These are phyloP conservation scores for Candida saitoana DNA, from an alignment of 805 yeast genomes.

Conservation along the genomic window DNA sequence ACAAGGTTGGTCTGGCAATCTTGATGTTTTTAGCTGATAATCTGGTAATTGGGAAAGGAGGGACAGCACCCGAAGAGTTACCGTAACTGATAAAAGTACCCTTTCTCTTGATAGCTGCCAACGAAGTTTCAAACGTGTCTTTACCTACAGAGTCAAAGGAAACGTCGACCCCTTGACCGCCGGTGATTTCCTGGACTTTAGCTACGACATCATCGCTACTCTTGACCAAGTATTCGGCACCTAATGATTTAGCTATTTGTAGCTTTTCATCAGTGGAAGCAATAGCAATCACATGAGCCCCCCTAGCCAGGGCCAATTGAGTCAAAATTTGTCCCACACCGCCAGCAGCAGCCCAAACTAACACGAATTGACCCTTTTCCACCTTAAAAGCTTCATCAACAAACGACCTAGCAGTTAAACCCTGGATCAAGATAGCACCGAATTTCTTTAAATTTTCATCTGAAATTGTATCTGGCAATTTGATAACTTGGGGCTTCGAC, in stretches of 20 bases:
- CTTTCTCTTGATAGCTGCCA: conserved; percentile 57
- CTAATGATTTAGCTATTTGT: conserved; percentile 58
- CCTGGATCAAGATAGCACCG: conserved; percentile 66
- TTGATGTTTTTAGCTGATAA: conserved; percentile 62
- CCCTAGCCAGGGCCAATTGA: conserved; percentile 58
- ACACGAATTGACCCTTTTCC: conserved; percentile 62
- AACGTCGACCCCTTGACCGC: conserved; percentile 64
- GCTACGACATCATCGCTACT: conserved; percentile 52
- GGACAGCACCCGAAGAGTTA: conserved; percentile 80
- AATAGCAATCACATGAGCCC: conserved; percentile 81
- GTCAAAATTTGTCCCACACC: conserved; percentile 77
- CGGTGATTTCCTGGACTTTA: conserved; percentile 56
- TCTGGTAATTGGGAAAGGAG: conserved; percentile 53
- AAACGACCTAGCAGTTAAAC: conserved; percentile 75
- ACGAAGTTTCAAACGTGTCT: conserved; percentile 64
- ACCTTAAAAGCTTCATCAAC: conserved; percentile 62
- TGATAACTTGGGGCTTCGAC: conserved; percentile 31
- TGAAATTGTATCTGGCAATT: conserved; percentile 44
- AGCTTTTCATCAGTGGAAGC: conserved; percentile 78
- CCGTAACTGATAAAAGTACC: conserved; percentile 80
- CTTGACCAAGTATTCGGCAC: conserved; percentile 73
- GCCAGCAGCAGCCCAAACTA: conserved; percentile 94
- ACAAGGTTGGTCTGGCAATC: conserved; percentile 60
- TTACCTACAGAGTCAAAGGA: conserved; percentile 76
- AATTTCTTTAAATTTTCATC: conserved; percentile 51